Base-by-base conservation (phyloP, 345 rosid species). In the Streptanthus diversifolius region DNA sequence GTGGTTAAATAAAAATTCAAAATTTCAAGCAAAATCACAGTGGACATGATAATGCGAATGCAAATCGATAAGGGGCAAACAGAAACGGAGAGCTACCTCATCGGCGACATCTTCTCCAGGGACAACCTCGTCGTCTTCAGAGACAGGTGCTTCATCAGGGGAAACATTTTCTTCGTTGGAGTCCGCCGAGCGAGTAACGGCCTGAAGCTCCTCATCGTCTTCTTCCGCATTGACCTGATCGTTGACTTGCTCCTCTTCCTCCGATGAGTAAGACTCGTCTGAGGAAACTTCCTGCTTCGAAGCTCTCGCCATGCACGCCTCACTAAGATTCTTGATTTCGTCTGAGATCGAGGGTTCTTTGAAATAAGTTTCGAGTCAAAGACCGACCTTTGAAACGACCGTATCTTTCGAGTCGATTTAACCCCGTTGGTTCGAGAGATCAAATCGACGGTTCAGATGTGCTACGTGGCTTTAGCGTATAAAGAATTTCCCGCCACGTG, bases 181-280 rank as follows among this genome's bases (percentile, higher is more conserved):
- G 3, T 62, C 70, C 5, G 84, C 96, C 19, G 95, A 76, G 68
- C 97, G 96, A 78, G 89, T 96, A 21, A 93, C 97, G 61, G 96
- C 97, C 75, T 93, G 91, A n/a, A 93, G 85, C 86, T 93, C 98
- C 74, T 93, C 97, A 62, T 91, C 97, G 15, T 91, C 98, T 43
- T 85, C 97, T 55, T 88, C 96, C 7, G 82, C 88, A 76, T 82
- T 79, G 77, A 81, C 68, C 82, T 84, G 90, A 36, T 87, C 86
- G 83, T 90, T 82, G 53, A 81, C 61, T 35, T 68, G 88, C 73
- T 84, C 91, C 65, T 82, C 88, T 29, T 75, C 75, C 36, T 54
- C 65, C 35, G 65, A 53, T 13, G 79, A 70, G 79, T 35, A 62
- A 36, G 72, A 82, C 9, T 93, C 97, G 44, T 89, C 92, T 55